phyloP scores from a whole-genome alignment of 2,329 filamentous ascomycete species.

The Fusarium setosum region DNA sequence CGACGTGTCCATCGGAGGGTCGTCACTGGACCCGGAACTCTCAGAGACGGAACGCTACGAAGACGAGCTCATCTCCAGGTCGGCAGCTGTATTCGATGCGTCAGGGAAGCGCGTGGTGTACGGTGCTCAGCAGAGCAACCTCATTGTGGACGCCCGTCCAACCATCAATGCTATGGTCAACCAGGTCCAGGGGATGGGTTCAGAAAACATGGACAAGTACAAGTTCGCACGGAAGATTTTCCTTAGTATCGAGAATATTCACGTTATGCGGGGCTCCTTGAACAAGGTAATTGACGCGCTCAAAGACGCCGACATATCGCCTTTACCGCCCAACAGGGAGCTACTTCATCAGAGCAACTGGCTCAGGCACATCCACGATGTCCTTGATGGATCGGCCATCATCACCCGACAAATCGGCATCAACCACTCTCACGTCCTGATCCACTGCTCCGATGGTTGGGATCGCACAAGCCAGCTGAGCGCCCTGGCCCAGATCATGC shows the following conservation, averaged over 20 bases:
- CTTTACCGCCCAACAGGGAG: slow-evolving; percentile 84
- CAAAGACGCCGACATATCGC: slow-evolving; percentile 91
- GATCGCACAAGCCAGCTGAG: slow-evolving; percentile 96
- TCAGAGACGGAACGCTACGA: slow-evolving; percentile 74
- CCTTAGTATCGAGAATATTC: slow-evolving; percentile 97
- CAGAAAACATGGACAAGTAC: slow-evolving; percentile 98
- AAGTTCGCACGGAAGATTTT: slow-evolving; percentile 91
- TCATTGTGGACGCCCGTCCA: slow-evolving; percentile 95
- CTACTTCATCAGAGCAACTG: slow-evolving; percentile 86
- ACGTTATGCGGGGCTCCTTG: slow-evolving; percentile 94
- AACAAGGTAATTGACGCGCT: slow-evolving; percentile 88
- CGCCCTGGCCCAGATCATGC: slow-evolving; percentile 89
- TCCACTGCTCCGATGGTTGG: slow-evolving; percentile 99
- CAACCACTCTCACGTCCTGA: slow-evolving; percentile 92
- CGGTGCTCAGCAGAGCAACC: slow-evolving; percentile 90
- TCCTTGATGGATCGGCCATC: slow-evolving; percentile 85
- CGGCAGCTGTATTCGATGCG: slow-evolving; percentile 60
- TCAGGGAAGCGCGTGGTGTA: slow-evolving; percentile 77
- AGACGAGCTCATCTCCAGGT: slow-evolving; percentile 69
- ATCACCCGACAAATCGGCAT: slow-evolving; percentile 91
- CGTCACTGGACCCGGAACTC: slow-evolving; percentile 59
- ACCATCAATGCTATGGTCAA: slow-evolving; percentile 95
- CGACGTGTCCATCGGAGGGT: slow-evolving; percentile 54
- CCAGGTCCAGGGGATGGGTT: slow-evolving; percentile 91
- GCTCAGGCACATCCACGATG: slow-evolving; percentile 87